Base-by-base conservation (phyloP, 2,329 filamentous ascomycete species). In the Emergomyces pasteurianus region DNA sequence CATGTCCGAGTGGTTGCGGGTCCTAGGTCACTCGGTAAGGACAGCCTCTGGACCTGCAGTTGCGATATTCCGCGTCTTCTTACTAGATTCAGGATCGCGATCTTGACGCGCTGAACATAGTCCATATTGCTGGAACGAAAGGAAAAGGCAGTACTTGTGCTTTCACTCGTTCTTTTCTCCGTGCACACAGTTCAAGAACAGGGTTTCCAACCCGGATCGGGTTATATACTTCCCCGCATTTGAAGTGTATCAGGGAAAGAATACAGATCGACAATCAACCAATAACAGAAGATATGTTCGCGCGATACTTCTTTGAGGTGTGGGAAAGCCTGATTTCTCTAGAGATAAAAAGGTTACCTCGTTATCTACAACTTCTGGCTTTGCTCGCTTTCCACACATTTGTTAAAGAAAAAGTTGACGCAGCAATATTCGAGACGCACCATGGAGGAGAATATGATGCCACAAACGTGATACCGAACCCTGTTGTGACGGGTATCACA, bases 111-210 rank as follows among this genome's bases (percentile, higher is more conserved):
- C 74, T 89, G 36, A 87, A 87, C 65, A 79, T 88, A 31, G 70
- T 90, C 46, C 86, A 89, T 72, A 81, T 90, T 31, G 83, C 86
- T 28, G 87, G 87, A 5, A 90, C 86, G n/a, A 90, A 90, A 71
- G 87, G 87, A 5, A 90, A 90, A 73, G 87, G 87, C 34, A 86
- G 82, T 67, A 88, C 86, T 1, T 89, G 86, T 68, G 86, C 86
- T 46, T 88, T 86, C 65, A 78, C 83, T 61, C 79, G 84, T 63
- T 83, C 82, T 8, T 84, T 89, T 63, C 79, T 90, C 52, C 74
- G 77, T n/a, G 63, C 60, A n/a, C 67, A 72, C 60, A 63, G 69
- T 1, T 3, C 66, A 18, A 66, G 67, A 49, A 71, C 66, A 5
- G 70, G 71, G 14, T 68, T 68, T 21, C 67, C 69, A 2, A 63